Percentiles rank a stretch among this genome's conserved stretches.
These are phyloP conservation scores for Aspergillus mulundensis DNA, from an alignment of 495 filamentous ascomycete genomes.

Conservation along the genomic window DNA sequence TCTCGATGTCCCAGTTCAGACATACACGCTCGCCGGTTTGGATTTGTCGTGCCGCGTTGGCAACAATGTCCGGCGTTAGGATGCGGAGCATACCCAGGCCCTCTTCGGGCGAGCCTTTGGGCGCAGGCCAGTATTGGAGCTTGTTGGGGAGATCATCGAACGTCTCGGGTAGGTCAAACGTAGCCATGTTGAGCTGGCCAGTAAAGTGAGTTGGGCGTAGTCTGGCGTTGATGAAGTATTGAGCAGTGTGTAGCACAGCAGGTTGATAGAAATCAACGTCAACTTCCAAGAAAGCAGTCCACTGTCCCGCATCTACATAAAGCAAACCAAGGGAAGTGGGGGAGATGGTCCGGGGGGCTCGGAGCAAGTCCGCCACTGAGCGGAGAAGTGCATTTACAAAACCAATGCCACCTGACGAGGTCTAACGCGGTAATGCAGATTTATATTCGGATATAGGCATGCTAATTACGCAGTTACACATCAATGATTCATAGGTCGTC, in stretches of 20 bases:
- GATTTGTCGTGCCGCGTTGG: slow-evolving; percentile 44
- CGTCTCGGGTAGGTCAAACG: slow-evolving; percentile 30
- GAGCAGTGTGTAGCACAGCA: background rate
- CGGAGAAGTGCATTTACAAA: background rate
- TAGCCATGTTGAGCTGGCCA: slow-evolving; percentile 19
- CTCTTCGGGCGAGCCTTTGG: slow-evolving; percentile 43
- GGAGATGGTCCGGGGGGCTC: slow-evolving; percentile 3
- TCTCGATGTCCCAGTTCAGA: slow-evolving; percentile 50
- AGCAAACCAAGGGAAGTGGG: background rate
- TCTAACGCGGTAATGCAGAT: slow-evolving; percentile 5
- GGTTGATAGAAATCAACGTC: background rate
- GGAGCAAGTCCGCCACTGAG: slow-evolving; percentile 19
- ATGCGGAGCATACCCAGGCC: slow-evolving; percentile 51
- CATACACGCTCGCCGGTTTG: slow-evolving; percentile 46
- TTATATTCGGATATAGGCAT: slow-evolving; percentile 15
- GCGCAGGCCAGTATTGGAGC: slow-evolving; percentile 44
- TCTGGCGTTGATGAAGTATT: background rate
- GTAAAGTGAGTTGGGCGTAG: background rate
- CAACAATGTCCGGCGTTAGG: slow-evolving; percentile 47
- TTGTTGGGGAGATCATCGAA: slow-evolving; percentile 49
- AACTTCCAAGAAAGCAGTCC: background rate
- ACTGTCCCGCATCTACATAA: background rate
- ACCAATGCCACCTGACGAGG: background rate
- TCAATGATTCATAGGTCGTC: slow-evolving; percentile 36
- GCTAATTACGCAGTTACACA: slow-evolving; percentile 18